Evolutionary conservation across 805 yeast species (phyloP).

Genomic region (Teunomyces atbi): DNA sequence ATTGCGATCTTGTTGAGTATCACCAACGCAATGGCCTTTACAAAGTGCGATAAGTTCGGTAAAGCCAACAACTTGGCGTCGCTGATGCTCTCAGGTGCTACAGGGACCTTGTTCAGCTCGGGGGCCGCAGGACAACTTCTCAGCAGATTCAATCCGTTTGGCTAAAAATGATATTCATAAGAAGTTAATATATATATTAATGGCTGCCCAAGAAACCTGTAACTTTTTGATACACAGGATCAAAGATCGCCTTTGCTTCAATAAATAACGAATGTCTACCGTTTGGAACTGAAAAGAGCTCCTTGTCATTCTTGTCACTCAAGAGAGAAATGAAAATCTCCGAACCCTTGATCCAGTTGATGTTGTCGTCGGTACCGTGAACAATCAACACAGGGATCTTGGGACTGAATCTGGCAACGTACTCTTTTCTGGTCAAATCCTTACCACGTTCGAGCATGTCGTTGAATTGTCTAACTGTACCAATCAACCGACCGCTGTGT

Average conservation of each 20-base stretch:
- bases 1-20: conserved; percentile 71
- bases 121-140: neutral
- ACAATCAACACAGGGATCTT: conserved; percentile 51
- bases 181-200: neutral
- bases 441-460: conserved; percentile 69
- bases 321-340: conserved; percentile 36
- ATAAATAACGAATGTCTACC: conserved; percentile 47
- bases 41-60: conserved; percentile 89
- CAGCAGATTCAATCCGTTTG: conserved; percentile 46
- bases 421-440: conserved; percentile 37
- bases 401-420: conserved; percentile 34
- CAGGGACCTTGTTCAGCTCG: conserved; percentile 37
- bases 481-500: conserved; percentile 43
- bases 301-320: conserved; percentile 31
- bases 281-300: conserved; percentile 22
- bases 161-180: neutral
- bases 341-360: conserved; percentile 55
- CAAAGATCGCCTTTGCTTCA: conserved; percentile 45
- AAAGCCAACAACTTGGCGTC: conserved; percentile 70
- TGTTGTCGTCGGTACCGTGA: conserved; percentile 64
- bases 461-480: conserved; percentile 54
- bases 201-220: conserved; percentile 31
- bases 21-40: conserved; percentile 87
- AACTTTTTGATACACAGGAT: conserved; percentile 33
- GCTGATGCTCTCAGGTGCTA: conserved; percentile 53